Evolutionary conservation across 306 rosid species (phyloP), one percentile per base, ranked within the genome.

Genomic region (Medicago arabica): DNA sequence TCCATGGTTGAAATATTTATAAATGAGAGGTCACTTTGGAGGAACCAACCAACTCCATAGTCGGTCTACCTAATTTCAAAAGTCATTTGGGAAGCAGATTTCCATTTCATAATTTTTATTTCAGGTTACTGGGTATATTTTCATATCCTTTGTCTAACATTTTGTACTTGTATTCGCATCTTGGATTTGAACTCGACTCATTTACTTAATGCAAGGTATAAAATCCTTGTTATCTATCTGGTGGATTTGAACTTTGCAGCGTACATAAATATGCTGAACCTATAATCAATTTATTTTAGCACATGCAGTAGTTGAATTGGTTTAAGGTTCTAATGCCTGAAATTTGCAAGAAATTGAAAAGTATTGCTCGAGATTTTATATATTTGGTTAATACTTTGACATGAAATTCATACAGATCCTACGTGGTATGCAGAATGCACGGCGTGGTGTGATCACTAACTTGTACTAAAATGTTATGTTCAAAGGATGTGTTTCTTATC

Each of bases 381-480:
- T 6, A 3, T 65, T 74, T 13, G 13, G 50, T 74, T 44, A 44
- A 28, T 31, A 54, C 44, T 46, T 39, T 28, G 63, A 67, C 71
- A n/a, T 19, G 76, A 72, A 51, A 60, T 34, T 5, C 36, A 31
- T 31, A 1, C 36, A 31, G 6, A 31, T 31, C 4, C 4, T 3
- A 31, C 36, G 5, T 75, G 39, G 21, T 23, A 34, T 65, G 55
- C 67, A 43, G 50, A 75, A 21, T 69, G 75, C 79, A 64, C 65
- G 80, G 40, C 8, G 16, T 2, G 41, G 16, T 17, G 50, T 66
- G 81, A 85, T 49, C 57, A 64, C n/a, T 60, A 71, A 67, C 57
- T 16, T 75, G 31, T 14, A 19, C 51, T 71, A 54, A 64, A 23
- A 40, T 50, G 41, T 38, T 15, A 6, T 67, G 67, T 51, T 69